phyloP scores from a whole-genome alignment of 2,329 filamentous ascomycete genomes.

The Aureobasidium musti region DNA sequence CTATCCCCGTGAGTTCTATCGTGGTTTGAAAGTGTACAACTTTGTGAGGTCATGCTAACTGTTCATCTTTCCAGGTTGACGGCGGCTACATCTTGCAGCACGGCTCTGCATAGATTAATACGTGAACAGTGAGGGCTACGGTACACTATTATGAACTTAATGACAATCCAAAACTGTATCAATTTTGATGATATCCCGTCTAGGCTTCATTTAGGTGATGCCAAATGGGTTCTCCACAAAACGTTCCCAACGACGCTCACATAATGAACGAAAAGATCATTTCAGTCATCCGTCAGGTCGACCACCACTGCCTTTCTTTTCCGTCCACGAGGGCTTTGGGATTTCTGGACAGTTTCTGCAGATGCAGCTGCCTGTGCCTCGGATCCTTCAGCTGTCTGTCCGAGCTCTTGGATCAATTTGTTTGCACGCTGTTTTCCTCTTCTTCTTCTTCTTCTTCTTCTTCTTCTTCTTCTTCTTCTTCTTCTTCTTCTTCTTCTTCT shows the following conservation, averaged over 20 bases:
- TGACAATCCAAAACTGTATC: background rate
- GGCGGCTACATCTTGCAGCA: conserved; percentile 53
- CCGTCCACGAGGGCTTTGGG: background rate
- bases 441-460: no score
- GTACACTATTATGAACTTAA: background rate
- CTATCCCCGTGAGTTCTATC: conserved; percentile 46
- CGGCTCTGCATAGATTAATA: conserved; percentile 9
- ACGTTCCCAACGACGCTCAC: no score
- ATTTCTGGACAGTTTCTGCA: background rate
- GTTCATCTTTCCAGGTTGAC: conserved; percentile 40
- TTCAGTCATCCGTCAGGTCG: background rate
- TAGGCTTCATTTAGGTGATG: no score
- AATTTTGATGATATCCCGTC: background rate
- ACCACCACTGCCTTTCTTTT: conserved; percentile 12
- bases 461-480: no score
- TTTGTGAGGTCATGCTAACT: background rate
- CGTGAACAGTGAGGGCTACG: background rate
- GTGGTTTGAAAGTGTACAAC: background rate
- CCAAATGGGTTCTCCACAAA: background rate
- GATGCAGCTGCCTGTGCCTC: background rate
- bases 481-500: no score
- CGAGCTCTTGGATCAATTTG: no score
- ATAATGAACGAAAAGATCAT: no score
- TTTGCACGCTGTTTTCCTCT: no score
- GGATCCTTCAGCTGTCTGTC: background rate